Evolutionary conservation across 805 yeast species (phyloP).

Genomic region (Hanseniaspora lachancei): DNA sequence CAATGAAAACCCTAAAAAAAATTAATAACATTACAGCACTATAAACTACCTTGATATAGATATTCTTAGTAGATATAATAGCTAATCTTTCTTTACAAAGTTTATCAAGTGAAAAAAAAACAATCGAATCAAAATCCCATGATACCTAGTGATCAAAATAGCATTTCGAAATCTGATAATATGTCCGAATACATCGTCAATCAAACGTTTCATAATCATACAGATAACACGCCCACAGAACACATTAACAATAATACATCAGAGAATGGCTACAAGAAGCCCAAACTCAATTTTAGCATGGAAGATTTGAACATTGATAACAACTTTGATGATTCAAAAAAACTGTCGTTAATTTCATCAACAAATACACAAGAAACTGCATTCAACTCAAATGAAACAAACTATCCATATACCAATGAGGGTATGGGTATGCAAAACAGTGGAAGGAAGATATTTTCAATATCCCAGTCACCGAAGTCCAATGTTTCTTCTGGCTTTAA

Average conservation of each 20-base stretch:
- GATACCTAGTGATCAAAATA: not conserved
- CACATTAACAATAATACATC: not conserved
- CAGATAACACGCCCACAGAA: not conserved
- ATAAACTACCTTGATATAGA: too few relatives aligned
- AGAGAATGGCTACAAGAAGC: not conserved
- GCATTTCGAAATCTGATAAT: not conserved
- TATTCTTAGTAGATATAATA: too few relatives aligned
- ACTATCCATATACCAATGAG: not conserved
- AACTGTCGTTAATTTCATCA: not conserved
- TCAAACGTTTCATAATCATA: not conserved
- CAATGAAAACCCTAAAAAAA: too few relatives aligned
- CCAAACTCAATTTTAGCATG: not conserved
- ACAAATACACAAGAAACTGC: not conserved
- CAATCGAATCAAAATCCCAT: not conserved
- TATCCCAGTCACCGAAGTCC: constrained; percentile 10
- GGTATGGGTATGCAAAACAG: not conserved
- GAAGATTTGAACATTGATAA: not conserved
- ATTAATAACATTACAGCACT: too few relatives aligned
- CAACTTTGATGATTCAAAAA: not conserved
- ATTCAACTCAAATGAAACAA: not conserved
- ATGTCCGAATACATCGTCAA: not conserved
- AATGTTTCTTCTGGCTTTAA: constrained; percentile 3
- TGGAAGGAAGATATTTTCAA: not conserved
- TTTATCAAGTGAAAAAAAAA: not conserved
- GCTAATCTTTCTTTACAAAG: too few relatives aligned